These are phyloP conservation scores for Phialophora chinensis DNA, from an alignment of 2,329 filamentous ascomycete species.

Conservation along the genomic window DNA sequence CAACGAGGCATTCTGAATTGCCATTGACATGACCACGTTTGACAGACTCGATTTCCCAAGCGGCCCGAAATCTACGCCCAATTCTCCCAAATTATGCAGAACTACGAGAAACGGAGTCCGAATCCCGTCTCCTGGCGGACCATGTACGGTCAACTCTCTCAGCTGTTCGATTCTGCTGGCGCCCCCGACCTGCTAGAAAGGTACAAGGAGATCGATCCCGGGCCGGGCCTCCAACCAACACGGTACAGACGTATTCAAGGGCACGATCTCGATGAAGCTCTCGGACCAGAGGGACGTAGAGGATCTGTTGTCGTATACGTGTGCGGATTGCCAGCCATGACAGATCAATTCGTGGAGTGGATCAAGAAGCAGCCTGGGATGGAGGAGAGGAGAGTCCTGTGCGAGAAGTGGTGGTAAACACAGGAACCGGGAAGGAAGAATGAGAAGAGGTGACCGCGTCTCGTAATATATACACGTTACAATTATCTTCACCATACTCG, in stretches of 20 bases:
- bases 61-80: not conserved
- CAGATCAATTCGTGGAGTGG: conserved; percentile 65
- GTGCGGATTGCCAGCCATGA: conserved; percentile 72
- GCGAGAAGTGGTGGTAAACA: conserved; percentile 68
- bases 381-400: conserved; percentile 57
- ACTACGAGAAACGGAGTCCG: not conserved
- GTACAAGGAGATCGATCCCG: not conserved
- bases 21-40: not conserved
- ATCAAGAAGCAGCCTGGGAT: conserved; percentile 51
- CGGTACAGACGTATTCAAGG: conserved; percentile 45
- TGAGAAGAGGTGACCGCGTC: not conserved
- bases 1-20: not conserved
- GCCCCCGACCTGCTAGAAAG: not conserved
- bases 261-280: conserved; percentile 46
- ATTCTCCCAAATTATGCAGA: not conserved
- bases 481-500: no score
- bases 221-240: conserved; percentile 38
- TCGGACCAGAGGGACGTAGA: conserved; percentile 44
- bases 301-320: conserved; percentile 64
- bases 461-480: no score
- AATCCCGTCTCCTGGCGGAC: not conserved
- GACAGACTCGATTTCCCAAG: not conserved
- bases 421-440: not conserved
- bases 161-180: not conserved
- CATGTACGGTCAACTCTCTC: not conserved